Conservation (phyloP, 345 rosid genomes). For the Arabidopsis suecica region DNA sequence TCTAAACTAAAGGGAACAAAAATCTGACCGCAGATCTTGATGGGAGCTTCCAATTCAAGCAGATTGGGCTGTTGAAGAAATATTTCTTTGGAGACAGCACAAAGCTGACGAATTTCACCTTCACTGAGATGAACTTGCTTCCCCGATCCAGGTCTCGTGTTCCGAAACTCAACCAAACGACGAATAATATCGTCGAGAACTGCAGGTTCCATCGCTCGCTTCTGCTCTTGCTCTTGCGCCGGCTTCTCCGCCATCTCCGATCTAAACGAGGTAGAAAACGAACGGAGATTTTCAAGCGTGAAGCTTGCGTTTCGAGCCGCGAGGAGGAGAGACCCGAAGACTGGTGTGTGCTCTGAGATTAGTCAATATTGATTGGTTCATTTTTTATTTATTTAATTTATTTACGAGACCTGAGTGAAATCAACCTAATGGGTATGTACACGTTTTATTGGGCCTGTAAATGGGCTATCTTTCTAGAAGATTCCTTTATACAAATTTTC, state of each 20-base stretch:
- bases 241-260: slow-evolving; percentile 46
- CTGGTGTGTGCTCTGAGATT: slow-evolving; percentile 27
- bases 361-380: slow-evolving; percentile 33
- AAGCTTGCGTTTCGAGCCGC: slow-evolving; percentile 40
- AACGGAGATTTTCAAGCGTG: slow-evolving; percentile 10
- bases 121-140: slow-evolving; percentile 87
- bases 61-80: slow-evolving; percentile 87
- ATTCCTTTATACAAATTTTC: too few species aligned
- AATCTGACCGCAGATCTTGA: slow-evolving; percentile 88
- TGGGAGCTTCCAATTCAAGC: slow-evolving; percentile 86
- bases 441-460: not conserved
- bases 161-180: slow-evolving; percentile 64
- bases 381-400: not conserved
- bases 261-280: not conserved
- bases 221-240: slow-evolving; percentile 41
- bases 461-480: slow-evolving; percentile 1
- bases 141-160: slow-evolving; percentile 58
- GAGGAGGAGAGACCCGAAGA: slow-evolving; percentile 27
- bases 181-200: slow-evolving; percentile 70
- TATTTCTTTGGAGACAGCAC: slow-evolving; percentile 66
- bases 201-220: slow-evolving; percentile 60
- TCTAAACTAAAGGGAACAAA: slow-evolving; percentile 6
- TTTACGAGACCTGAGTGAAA: not conserved
- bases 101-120: slow-evolving; percentile 81
- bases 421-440: slow-evolving; percentile 28